Percentiles rank a stretch among this genome's conserved stretches.
Conservation (phyloP, 805 yeast species). For the Ogataea nonfermentans region DNA sequence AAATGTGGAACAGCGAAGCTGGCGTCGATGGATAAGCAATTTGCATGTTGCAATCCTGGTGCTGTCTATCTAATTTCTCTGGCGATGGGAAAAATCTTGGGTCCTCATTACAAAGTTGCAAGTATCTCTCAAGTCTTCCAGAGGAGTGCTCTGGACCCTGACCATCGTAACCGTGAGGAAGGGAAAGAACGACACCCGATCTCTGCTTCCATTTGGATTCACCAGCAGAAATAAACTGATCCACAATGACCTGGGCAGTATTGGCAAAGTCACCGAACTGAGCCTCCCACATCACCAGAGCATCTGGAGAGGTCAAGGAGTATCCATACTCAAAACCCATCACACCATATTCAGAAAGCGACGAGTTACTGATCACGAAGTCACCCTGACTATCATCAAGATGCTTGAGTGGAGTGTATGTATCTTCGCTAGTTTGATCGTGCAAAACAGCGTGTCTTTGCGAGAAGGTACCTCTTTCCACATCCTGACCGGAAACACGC, state of each 20-base stretch:
- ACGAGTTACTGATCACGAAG: constrained; percentile 88
- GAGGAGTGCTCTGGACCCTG: constrained; percentile 99
- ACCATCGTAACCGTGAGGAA: constrained; percentile 99
- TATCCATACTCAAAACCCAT: constrained; percentile 99
- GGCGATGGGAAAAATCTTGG: constrained; percentile 89
- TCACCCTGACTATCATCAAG: constrained; percentile 79
- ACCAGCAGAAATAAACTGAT: constrained; percentile 95
- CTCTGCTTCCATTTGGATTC: constrained; percentile 99
- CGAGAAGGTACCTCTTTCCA: constrained; percentile 99
- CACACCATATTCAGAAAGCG: constrained; percentile 97
- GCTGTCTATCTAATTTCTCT: constrained; percentile 91
- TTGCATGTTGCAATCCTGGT: constrained; percentile 98
- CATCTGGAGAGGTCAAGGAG: constrained; percentile 95
- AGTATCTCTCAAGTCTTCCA: constrained; percentile 94
- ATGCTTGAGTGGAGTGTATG: constrained; percentile 82
- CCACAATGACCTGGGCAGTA: constrained; percentile 97
- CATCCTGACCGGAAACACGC: constrained; percentile 98
- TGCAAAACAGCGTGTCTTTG: constrained; percentile 99
- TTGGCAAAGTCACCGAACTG: constrained; percentile 99
- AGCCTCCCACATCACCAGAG: constrained; percentile 98
- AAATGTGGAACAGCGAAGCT: constrained; percentile 90
- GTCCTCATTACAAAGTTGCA: constrained; percentile 95
- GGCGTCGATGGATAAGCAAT: constrained; percentile 98
- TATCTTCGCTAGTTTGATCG: constrained; percentile 84
- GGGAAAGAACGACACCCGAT: constrained; percentile 89